Conservation (phyloP, 768 basidiomycete genomes). For the Boletus edulis region DNA sequence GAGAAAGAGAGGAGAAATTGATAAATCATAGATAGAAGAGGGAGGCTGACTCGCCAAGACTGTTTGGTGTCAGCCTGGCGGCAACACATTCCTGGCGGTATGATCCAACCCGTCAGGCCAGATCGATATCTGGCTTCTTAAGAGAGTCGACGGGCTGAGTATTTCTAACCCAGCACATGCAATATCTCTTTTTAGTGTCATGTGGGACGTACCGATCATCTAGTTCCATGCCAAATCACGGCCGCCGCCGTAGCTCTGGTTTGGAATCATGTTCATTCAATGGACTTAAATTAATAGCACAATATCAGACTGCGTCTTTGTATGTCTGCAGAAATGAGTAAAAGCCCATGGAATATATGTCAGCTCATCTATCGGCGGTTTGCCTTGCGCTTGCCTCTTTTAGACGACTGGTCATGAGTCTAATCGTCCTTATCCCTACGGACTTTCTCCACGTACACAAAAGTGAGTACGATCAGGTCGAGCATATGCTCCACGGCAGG, state of each 20-base stretch:
- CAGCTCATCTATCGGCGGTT: no score
- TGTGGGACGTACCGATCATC: neutral
- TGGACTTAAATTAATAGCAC: constrained; percentile 7
- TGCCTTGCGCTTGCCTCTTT: no score
- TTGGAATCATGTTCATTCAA: neutral
- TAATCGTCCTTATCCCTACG: constrained; percentile 13
- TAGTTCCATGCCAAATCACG: neutral
- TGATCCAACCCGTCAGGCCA: constrained; percentile 11
- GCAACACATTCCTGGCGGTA: neutral
- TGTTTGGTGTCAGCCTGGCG: constrained; percentile 14
- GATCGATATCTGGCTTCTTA: constrained; percentile 6
- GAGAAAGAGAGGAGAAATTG: neutral
- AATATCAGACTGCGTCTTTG: neutral
- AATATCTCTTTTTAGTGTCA: neutral
- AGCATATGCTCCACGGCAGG: constrained; percentile 19
- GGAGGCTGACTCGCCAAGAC: constrained; percentile 22
- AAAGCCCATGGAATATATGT: neutral
- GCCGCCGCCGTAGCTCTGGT: neutral
- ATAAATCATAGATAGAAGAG: neutral
- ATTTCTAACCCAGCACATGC: neutral
- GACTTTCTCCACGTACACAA: constrained; percentile 26
- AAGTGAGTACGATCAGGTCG: constrained; percentile 24
- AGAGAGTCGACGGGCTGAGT: neutral
- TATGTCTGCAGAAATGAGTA: neutral
- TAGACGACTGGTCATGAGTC: no score